Evolutionary conservation across 768 basidiomycete genomes (phyloP).

Genomic region (Boletus sp.): DNA sequence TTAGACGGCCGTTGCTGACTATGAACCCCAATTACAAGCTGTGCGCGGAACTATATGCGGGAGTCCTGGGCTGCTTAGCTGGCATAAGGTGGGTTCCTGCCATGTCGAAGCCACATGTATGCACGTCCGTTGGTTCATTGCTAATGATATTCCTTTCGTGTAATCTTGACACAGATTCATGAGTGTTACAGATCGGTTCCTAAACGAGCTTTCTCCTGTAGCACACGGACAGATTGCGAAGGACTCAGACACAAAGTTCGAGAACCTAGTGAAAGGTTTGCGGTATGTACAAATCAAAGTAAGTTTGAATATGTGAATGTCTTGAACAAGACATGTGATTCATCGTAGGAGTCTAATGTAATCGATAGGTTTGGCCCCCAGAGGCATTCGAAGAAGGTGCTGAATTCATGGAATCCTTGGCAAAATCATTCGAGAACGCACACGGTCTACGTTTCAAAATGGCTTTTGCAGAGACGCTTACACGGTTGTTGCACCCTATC

Average conservation of each 20-base stretch:
- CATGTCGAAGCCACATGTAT: not conserved
- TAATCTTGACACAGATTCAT: slow-evolving; percentile 55
- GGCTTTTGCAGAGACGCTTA: slow-evolving; percentile 80
- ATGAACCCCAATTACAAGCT: slow-evolving; percentile 73
- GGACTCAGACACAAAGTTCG: slow-evolving; percentile 77
- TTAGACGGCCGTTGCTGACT: slow-evolving; percentile 58
- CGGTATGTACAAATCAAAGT: slow-evolving; percentile 83
- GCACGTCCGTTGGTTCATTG: not conserved
- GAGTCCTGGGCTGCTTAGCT: slow-evolving; percentile 80
- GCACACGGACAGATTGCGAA: slow-evolving; percentile 73
- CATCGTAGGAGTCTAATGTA: not conserved
- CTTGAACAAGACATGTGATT: not conserved
- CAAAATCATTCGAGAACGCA: slow-evolving; percentile 77
- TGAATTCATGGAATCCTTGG: slow-evolving; percentile 82
- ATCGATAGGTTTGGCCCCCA: slow-evolving; percentile 80
- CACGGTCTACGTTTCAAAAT: slow-evolving; percentile 82
- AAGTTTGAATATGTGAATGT: slow-evolving; percentile 1
- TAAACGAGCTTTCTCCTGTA: slow-evolving; percentile 73
- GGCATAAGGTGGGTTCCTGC: slow-evolving; percentile 60
- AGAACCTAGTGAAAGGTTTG: slow-evolving; percentile 80
- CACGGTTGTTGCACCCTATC: slow-evolving; percentile 77
- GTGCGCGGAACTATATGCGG: slow-evolving; percentile 81
- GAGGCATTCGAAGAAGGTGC: slow-evolving; percentile 91
- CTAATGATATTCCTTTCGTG: not conserved
- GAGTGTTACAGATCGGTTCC: slow-evolving; percentile 89